Evolutionary conservation across 2,329 filamentous ascomycete genomes (phyloP).

Genomic region (Sporothrix pseudoabietina): DNA sequence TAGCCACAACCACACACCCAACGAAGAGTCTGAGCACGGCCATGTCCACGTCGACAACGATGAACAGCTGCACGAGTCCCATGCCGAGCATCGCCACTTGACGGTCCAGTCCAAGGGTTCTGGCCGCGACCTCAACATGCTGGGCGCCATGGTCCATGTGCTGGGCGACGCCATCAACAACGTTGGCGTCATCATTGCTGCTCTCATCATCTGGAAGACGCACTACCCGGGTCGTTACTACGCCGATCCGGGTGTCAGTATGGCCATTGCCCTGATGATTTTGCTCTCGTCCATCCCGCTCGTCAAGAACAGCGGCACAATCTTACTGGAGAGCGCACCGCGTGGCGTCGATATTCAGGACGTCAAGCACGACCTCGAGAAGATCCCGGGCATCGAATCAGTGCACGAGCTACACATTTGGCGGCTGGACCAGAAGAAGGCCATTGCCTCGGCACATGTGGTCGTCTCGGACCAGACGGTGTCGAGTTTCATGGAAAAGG

Average conservation of each 20-base stretch:
- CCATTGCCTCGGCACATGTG: constrained; percentile 70
- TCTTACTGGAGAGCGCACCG: constrained; percentile 69
- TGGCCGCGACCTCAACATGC: constrained; percentile 66
- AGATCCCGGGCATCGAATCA: constrained; percentile 66
- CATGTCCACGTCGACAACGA: constrained; percentile 34
- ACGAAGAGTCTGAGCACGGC: constrained; percentile 33
- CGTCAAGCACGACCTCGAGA: constrained; percentile 69
- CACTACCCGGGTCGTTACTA: constrained; percentile 64
- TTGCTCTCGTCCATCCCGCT: constrained; percentile 64
- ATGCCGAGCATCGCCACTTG: constrained; percentile 55
- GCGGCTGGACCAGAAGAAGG: constrained; percentile 70
- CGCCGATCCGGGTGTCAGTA: constrained; percentile 68
- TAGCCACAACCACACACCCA: constrained; percentile 31
- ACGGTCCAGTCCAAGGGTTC: constrained; percentile 40
- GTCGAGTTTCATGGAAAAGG: constrained; percentile 60
- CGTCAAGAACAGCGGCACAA: constrained; percentile 62
- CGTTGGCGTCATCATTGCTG: constrained; percentile 70
- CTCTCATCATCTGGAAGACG: constrained; percentile 68
- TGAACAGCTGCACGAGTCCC: constrained; percentile 39
- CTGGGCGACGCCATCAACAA: constrained; percentile 76
- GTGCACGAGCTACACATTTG: constrained; percentile 76
- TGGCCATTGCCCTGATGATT: constrained; percentile 74
- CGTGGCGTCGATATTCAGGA: constrained; percentile 61
- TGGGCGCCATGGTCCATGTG: constrained; percentile 71
- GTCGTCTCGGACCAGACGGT: constrained; percentile 61